Conservation (phyloP, 176 grass and related monocot species). For the Bothriochloa decipiens region DNA sequence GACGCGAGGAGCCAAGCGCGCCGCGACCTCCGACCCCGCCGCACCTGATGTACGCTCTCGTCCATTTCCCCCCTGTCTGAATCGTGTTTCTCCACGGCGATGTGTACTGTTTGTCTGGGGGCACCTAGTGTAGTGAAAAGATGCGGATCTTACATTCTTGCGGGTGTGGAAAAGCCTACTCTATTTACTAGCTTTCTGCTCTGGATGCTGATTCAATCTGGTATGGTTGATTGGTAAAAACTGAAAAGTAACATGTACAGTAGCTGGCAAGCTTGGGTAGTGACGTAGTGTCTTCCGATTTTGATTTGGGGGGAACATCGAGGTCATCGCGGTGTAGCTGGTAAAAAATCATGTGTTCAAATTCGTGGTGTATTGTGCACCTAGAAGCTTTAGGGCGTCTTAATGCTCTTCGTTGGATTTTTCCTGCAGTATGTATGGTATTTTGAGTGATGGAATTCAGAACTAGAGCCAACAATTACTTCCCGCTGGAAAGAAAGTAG, state of each 20-base stretch:
- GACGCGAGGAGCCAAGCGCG: conserved; percentile 65
- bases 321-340: background rate
- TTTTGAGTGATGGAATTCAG: background rate
- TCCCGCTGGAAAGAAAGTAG: background rate
- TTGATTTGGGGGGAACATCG: background rate
- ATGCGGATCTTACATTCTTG: background rate
- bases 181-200: background rate
- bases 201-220: background rate
- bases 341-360: background rate
- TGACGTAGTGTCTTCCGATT: background rate
- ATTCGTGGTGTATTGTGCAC: background rate
- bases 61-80: background rate
- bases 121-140: background rate
- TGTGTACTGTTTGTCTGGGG: background rate
- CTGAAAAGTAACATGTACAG: background rate
- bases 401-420: background rate
- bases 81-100: background rate
- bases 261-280: background rate
- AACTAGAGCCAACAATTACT: background rate
- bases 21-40: conserved; percentile 42
- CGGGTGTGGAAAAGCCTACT: background rate
- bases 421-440: background rate
- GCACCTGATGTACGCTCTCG: conserved; percentile 39
- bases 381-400: background rate
- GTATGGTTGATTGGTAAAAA: background rate